Percentiles rank a stretch among this genome's conserved stretches.
These are phyloP conservation scores for Cyclocybe aegerita DNA, from an alignment of 768 basidiomycete genomes.

Conservation along the genomic window DNA sequence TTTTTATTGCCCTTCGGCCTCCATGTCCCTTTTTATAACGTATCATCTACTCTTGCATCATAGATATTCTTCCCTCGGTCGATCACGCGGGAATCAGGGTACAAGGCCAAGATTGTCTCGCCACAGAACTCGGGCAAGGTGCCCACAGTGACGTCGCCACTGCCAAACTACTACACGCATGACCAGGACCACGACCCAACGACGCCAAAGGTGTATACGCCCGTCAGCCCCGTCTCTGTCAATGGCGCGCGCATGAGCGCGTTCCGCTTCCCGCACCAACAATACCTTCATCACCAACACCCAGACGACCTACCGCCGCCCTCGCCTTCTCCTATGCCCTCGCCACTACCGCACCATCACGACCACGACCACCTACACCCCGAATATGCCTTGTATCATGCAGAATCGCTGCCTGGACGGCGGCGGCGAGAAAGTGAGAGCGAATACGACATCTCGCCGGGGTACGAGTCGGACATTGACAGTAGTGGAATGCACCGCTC, in stretches of 20 bases:
- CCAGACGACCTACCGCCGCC: not conserved
- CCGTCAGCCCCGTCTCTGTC: conserved; percentile 11
- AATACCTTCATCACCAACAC: conserved; percentile 3
- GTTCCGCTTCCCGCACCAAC: conserved; percentile 21
- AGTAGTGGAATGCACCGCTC: conserved; percentile 26
- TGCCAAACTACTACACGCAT: conserved; percentile 23
- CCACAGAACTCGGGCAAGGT: conserved; percentile 26
- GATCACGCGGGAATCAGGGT: conserved; percentile 61
- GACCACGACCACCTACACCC: conserved; percentile 1
- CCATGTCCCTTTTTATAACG: not conserved
- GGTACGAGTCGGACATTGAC: conserved; percentile 39
- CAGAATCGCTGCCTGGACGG: conserved; percentile 12
- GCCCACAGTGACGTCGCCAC: conserved; percentile 24
- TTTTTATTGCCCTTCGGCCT: not conserved
- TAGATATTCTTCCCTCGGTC: conserved; percentile 83
- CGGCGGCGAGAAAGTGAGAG: conserved; percentile 23
- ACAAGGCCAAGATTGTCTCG: conserved; percentile 42
- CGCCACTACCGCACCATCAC: not conserved
- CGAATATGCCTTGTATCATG: conserved; percentile 5
- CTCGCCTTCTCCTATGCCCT: not conserved
- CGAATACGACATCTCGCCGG: conserved; percentile 25
- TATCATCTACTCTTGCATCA: not conserved
- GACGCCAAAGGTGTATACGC: conserved; percentile 13
- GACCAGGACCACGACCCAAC: conserved; percentile 9
- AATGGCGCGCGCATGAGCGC: conserved; percentile 15